Percentiles rank a stretch among this genome's conserved stretches.
Evolutionary conservation across 106 monocot species (phyloP).

Genomic region (Dendrobium nobile): DNA sequence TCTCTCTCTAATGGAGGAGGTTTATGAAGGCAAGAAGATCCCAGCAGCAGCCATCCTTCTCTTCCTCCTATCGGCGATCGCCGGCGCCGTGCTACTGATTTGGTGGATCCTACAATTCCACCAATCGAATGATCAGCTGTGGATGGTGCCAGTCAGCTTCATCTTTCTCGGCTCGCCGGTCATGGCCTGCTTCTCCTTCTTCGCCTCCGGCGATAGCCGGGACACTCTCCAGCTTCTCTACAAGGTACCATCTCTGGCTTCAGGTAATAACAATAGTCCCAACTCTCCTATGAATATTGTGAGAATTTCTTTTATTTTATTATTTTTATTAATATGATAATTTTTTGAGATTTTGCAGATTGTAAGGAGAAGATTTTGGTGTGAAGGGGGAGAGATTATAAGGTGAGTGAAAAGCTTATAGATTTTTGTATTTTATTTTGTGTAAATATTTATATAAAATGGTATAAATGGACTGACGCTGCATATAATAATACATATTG

Average conservation of each 20-base stretch:
- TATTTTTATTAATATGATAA: no score
- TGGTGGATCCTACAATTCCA: slow-evolving; percentile 44
- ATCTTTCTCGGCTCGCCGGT: slow-evolving; percentile 33
- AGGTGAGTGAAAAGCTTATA: no score
- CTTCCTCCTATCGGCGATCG: slow-evolving; percentile 18
- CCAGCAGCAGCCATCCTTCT: neutral
- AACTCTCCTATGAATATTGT: no score
- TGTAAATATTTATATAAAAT: no score
- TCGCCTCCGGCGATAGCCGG: slow-evolving; percentile 12
- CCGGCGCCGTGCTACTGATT: slow-evolving; percentile 28
- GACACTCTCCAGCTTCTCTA: neutral
- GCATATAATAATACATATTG: no score
- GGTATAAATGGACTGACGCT: no score
- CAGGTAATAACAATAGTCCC: neutral
- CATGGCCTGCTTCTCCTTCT: slow-evolving; percentile 34
- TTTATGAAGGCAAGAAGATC: neutral
- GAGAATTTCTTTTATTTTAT: no score
- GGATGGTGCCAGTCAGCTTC: slow-evolving; percentile 59
- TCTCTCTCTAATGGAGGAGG: neutral
- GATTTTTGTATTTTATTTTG: no score
- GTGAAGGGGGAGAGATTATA: no score
- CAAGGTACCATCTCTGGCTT: neutral
- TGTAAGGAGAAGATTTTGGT: no score
- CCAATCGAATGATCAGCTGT: slow-evolving; percentile 30
- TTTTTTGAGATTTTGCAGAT: no score